phyloP scores from a whole-genome alignment of 345 rosid species.

The Tarenaya hassleriana region DNA sequence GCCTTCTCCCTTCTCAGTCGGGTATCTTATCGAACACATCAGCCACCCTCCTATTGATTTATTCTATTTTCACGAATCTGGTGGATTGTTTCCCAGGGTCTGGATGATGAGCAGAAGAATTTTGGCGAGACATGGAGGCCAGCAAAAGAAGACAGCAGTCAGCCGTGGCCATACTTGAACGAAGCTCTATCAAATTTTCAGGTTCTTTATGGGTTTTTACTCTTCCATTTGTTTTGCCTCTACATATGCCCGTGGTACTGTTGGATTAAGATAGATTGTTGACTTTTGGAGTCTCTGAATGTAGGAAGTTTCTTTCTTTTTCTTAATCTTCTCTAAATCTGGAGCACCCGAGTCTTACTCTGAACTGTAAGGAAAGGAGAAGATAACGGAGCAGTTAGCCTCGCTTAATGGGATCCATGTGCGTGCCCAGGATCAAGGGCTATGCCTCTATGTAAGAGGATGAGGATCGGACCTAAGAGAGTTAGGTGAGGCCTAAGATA shows the following conservation, averaged over 20 bases:
- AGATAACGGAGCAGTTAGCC: too few species aligned
- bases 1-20: conserved; percentile 83
- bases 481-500: too few species aligned
- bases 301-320: conserved; percentile 4
- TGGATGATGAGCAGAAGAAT: conserved; percentile 87
- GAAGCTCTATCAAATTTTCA: conserved; percentile 82
- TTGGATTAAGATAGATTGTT: conserved; percentile 8
- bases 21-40: conserved; percentile 33
- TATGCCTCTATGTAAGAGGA: too few species aligned
- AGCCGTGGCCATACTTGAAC: conserved; percentile 75
- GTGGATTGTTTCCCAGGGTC: conserved; percentile 52
- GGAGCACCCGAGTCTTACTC: conserved; percentile 98
- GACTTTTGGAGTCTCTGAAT: conserved; percentile 3
- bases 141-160: conserved; percentile 47
- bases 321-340: conserved; percentile 19
- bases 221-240: conserved; percentile 1
- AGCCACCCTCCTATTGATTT: not conserved
- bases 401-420: too few species aligned
- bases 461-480: too few species aligned
- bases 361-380: too few species aligned
- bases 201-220: conserved; percentile 28
- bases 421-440: too few species aligned
- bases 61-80: too few species aligned
- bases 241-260: not conserved
- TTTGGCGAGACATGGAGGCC: conserved; percentile 89